A percentile compares a stretch with the other conserved stretches of the same genome.
Evolutionary conservation across 202 grass and related monocot genomes (phyloP).

Genomic region (Panicum hallii): DNA sequence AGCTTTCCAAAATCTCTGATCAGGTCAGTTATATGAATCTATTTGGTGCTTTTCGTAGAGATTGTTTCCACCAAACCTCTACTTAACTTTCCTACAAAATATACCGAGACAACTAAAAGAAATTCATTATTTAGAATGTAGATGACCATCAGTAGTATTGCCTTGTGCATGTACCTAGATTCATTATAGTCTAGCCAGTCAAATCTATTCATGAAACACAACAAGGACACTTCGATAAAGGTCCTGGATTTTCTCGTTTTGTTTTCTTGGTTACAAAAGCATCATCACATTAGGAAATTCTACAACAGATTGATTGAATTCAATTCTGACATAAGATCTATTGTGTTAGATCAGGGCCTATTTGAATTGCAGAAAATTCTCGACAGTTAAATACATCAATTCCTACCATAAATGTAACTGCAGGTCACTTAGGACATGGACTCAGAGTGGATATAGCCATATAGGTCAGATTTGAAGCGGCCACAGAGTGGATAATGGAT

Average conservation of each 20-base stretch:
- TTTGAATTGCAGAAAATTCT: constrained; percentile 23
- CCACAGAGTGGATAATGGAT: background rate
- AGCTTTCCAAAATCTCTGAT: background rate
- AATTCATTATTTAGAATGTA: background rate
- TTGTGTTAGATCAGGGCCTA: background rate
- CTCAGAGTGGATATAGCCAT: background rate
- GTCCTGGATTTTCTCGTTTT: background rate
- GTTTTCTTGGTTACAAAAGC: background rate
- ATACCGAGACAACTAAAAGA: background rate
- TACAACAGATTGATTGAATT: background rate
- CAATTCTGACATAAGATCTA: background rate
- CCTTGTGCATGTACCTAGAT: background rate
- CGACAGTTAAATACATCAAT: background rate
- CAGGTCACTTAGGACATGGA: background rate
- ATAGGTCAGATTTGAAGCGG: background rate
- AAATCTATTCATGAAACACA: background rate
- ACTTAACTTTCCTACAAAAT: background rate
- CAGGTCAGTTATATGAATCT: background rate
- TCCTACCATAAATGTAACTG: background rate
- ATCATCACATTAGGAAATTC: background rate
- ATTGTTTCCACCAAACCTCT: background rate
- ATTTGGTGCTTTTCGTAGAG: background rate
- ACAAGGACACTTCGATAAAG: background rate
- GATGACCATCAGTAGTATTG: constrained; percentile 3
- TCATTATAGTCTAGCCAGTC: background rate